Evolutionary conservation across 2,329 filamentous ascomycete genomes (phyloP).

Genomic region (Teratosphaeria zuluensis): DNA sequence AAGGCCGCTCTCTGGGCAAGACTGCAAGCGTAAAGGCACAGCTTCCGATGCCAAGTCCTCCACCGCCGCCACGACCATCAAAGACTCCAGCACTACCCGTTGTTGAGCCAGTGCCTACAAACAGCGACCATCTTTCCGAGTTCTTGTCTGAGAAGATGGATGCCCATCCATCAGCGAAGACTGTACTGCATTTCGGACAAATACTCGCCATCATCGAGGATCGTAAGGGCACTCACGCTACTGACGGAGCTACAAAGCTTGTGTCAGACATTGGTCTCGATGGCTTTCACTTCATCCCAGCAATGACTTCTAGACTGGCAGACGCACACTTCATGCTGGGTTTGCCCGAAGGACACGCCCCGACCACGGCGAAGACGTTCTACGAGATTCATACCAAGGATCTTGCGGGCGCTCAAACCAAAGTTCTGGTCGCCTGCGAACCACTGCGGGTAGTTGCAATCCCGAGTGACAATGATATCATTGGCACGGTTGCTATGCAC

Average conservation of each 20-base stretch:
- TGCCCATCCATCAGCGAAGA: background rate
- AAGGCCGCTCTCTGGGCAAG: background rate
- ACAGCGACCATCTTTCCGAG: background rate
- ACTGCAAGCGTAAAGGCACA: background rate
- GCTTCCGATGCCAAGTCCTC: background rate
- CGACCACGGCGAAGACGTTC: background rate
- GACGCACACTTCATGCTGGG: background rate
- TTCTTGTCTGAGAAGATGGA: background rate
- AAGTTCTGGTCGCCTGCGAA: background rate
- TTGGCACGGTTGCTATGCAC: constrained; percentile 10
- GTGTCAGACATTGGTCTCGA: background rate
- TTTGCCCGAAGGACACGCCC: background rate
- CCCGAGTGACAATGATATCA: background rate
- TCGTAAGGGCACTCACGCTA: background rate
- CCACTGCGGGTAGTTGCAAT: background rate
- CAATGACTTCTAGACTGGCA: background rate
- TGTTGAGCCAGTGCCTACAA: background rate
- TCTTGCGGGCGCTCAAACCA: background rate
- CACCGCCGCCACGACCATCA: background rate
- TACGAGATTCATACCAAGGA: background rate
- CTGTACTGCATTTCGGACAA: constrained; percentile 1
- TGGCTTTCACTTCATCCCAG: background rate
- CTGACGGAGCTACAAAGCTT: background rate
- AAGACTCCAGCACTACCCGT: background rate
- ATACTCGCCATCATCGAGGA: background rate